Conservation (phyloP, 2,329 filamentous ascomycete genomes). For the Ophiostoma perfectum region DNA sequence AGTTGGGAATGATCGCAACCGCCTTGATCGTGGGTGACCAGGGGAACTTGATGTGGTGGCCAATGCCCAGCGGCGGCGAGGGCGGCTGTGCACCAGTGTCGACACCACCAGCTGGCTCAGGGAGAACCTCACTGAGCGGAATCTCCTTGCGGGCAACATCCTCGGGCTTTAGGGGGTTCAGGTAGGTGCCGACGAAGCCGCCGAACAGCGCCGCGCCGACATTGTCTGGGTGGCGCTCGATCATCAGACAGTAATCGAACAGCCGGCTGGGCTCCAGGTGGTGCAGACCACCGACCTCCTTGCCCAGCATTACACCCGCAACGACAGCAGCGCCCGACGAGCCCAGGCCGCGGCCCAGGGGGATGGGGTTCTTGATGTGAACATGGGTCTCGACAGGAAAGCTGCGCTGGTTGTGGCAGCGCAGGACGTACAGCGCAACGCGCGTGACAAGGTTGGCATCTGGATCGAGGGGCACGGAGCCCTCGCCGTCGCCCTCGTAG, state of each 20-base stretch:
- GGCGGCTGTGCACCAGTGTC: conserved; percentile 86
- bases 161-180: conserved; percentile 84
- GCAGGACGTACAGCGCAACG: conserved; percentile 87
- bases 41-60: conserved; percentile 90
- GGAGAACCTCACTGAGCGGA: conserved; percentile 86
- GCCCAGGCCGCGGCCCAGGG: conserved; percentile 85
- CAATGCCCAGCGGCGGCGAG: conserved; percentile 84
- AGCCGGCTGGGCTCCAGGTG: conserved; percentile 71
- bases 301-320: conserved; percentile 86
- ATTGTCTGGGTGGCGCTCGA: conserved; percentile 90
- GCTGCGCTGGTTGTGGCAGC: conserved; percentile 78
- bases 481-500: conserved; percentile 73
- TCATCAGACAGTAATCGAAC: conserved; percentile 97
- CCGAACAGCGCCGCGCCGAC: conserved; percentile 93
- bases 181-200: conserved; percentile 92
- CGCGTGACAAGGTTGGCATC: conserved; percentile 89
- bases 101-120: conserved; percentile 79
- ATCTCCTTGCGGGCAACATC: conserved; percentile 90
- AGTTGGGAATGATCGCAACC: conserved; percentile 91
- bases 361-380: conserved; percentile 93
- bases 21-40: conserved; percentile 96
- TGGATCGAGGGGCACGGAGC: conserved; percentile 75
- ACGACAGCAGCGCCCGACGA: conserved; percentile 94
- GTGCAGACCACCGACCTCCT: conserved; percentile 75
- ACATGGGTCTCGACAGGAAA: conserved; percentile 86